phyloP scores from a whole-genome alignment of 129 eudicot species.

The Flaveria bidentis region DNA sequence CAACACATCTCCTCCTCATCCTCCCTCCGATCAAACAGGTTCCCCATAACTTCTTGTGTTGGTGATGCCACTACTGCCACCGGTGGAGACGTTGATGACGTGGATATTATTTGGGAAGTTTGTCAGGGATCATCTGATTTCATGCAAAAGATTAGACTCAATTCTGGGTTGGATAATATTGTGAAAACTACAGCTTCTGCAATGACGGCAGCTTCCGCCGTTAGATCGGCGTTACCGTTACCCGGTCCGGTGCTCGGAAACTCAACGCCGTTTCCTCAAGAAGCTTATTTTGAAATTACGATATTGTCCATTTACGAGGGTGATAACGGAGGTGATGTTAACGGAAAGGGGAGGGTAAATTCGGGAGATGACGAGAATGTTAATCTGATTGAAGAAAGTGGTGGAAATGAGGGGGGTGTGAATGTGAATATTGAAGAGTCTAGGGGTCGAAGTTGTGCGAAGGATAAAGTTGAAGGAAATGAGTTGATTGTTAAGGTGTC shows the following conservation, averaged over 20 bases:
- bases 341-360: conserved; percentile 23
- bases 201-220: conserved; percentile 25
- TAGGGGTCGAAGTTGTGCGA: conserved; percentile 31
- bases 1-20: conserved; percentile 36
- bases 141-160: conserved; percentile 60
- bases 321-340: conserved; percentile 21
- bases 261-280: conserved; percentile 38
- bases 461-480: conserved; percentile 37
- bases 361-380: conserved; percentile 56
- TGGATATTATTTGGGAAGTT: conserved; percentile 76
- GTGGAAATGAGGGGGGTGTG: conserved; percentile 29
- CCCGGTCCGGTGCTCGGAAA: conserved; percentile 38
- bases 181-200: neutral
- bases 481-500: conserved; percentile 40
- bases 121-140: conserved; percentile 81
- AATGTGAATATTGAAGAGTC: conserved; percentile 39
- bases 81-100: conserved; percentile 30
- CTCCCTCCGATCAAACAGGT: conserved; percentile 48
- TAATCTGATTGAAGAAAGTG: conserved; percentile 50
- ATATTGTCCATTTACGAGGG: conserved; percentile 34
- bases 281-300: conserved; percentile 89
- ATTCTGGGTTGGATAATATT: conserved; percentile 29
- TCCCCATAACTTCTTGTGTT: conserved; percentile 46
- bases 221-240: conserved; percentile 39
- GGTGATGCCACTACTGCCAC: neutral